phyloP scores from a whole-genome alignment of 257 asterid species.

The Nicotiana sylvestris region DNA sequence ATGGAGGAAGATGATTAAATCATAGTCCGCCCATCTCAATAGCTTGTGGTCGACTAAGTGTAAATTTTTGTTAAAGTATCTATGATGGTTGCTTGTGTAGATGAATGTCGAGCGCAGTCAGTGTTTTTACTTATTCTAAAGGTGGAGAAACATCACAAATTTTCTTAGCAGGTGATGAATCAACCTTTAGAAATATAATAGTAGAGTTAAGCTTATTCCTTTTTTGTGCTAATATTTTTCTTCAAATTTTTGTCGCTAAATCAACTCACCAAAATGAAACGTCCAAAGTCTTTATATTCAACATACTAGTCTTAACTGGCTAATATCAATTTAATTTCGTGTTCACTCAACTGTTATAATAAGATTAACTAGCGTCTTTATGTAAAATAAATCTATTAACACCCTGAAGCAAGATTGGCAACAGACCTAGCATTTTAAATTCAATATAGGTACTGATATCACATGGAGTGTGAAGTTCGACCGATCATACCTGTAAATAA shows the following conservation, averaged over 20 bases:
- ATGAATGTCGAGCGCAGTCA: neutral
- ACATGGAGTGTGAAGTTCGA: neutral
- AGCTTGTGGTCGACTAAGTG: neutral
- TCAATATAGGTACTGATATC: neutral
- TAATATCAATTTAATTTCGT: neutral
- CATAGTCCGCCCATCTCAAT: neutral
- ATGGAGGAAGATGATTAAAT: slow-evolving; percentile 63
- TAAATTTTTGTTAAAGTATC: neutral
- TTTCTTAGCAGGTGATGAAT: neutral
- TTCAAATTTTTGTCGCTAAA: neutral
- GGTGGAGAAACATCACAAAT: neutral
- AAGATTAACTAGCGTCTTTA: neutral
- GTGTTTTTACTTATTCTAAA: neutral
- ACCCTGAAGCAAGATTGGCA: neutral
- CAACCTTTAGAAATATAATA: slow-evolving; percentile 4
- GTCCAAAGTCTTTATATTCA: neutral
- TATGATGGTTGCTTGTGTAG: neutral
- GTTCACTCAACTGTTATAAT: neutral
- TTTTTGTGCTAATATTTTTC: neutral
- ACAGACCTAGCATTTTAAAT: neutral
- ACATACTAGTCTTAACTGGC: neutral
- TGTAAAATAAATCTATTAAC: neutral
- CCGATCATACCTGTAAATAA: too few species aligned
- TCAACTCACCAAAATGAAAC: neutral
- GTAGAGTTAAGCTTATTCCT: neutral